A percentile compares a stretch with the other conserved stretches of the same genome.
Conservation (phyloP, 2,329 filamentous ascomycete species). For the Fusarium setosum region DNA sequence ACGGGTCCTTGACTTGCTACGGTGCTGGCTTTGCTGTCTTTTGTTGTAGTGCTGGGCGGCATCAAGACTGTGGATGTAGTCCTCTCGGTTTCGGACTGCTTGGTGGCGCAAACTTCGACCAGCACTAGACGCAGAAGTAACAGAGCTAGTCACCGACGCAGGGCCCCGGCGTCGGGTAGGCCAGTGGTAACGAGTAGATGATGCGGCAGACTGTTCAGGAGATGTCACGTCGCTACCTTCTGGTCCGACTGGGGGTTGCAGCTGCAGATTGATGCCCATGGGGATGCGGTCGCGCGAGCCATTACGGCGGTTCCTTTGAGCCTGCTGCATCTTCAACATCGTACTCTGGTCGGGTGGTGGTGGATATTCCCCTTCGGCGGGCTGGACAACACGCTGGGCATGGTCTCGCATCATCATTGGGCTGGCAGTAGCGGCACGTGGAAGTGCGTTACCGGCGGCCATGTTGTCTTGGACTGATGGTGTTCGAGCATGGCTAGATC, state of each 20-base stretch:
- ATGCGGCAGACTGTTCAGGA: constrained; percentile 65
- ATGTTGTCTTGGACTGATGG: constrained; percentile 57
- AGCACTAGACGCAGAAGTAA: constrained; percentile 66
- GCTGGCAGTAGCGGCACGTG: constrained; percentile 75
- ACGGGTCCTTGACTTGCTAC: constrained; percentile 58
- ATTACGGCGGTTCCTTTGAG: constrained; percentile 69
- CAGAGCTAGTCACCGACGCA: constrained; percentile 67
- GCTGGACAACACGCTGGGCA: constrained; percentile 50
- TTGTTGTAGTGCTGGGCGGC: constrained; percentile 74
- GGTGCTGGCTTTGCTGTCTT: constrained; percentile 66
- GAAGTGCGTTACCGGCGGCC: constrained; percentile 59
- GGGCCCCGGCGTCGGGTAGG: constrained; percentile 64
- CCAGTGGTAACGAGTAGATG: constrained; percentile 67
- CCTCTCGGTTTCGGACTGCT: constrained; percentile 73
- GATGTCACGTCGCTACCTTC: constrained; percentile 65
- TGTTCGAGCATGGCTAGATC: constrained; percentile 50
- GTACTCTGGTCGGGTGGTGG: constrained; percentile 70
- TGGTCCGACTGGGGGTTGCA: constrained; percentile 67
- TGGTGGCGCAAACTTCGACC: constrained; percentile 62
- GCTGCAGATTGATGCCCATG: constrained; percentile 72
- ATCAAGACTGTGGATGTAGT: constrained; percentile 89
- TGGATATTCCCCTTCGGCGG: constrained; percentile 53
- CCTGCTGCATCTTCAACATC: constrained; percentile 70
- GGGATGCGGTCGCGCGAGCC: constrained; percentile 84
- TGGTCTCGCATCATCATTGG: constrained; percentile 71